Base-by-base conservation (phyloP, 257 asterid genomes). In the Anisodus tanguticus region DNA sequence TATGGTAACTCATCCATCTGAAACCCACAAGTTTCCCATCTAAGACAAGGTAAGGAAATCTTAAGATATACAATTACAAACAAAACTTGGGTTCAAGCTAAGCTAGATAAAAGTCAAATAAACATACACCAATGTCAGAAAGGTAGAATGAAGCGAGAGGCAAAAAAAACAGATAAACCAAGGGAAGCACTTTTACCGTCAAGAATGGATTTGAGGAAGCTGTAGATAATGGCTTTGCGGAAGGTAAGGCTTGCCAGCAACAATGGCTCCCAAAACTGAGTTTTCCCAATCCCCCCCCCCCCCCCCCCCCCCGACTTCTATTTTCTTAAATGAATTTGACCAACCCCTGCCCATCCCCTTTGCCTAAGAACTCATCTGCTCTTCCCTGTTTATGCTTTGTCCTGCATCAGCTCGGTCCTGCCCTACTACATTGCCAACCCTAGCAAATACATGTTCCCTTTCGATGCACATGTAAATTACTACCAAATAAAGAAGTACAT, bases 201-300 rank as follows among this genome's bases (percentile, higher is more conserved):
- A 15, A 68, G 2, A 15, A 68, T 37, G 51, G 12, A 51, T 37
- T 37, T 35, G 74, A 67, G 74, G 74, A 35, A 67, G 22, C 11
- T 67, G 74, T 6, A 67, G 74, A 13, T 2, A 35, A 67, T 6
- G 76, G 51, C 41, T 67, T 68, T 7, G 53, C 11, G 17, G 22
- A 68, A 68, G 77, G 53, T 39, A 39, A 15, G 26, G 37, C 77
- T 17, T 68, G 6, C 76, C 51, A 39, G 77, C 77, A 68, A 68
- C 77, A 37, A 68, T 68, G 77, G 53, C 51, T 37, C 51, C 7
- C 53, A 68, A 15, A 68, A 68, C 77, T 7, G 53, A 7, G 77
- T 68, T 13, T 11, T 9, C 49, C 47, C 49, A 41, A 41, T 11
- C 57, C 3, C 4, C 13, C 57, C 57, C 57, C 4, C 43, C 57